Evolutionary conservation across 1,284 basidiomycete species (phyloP).

Genomic region (Pyrrhoderma noxium): DNA sequence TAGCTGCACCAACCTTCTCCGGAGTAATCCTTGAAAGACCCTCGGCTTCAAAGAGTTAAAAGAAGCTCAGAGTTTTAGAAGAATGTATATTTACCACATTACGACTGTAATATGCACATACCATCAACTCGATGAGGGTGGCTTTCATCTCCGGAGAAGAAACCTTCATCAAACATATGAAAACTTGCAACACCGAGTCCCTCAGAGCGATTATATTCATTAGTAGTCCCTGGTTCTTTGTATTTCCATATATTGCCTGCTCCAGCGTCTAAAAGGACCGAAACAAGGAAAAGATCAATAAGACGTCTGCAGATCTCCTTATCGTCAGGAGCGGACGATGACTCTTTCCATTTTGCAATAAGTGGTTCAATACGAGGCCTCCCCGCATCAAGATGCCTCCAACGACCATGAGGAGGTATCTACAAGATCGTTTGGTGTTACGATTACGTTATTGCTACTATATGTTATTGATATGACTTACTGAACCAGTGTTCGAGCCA

Average conservation of each 20-base stretch:
- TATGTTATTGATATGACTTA: slow-evolving; percentile 28
- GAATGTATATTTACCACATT: not conserved
- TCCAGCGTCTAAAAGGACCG: slow-evolving; percentile 90
- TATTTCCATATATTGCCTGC: slow-evolving; percentile 84
- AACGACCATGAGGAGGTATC: slow-evolving; percentile 89
- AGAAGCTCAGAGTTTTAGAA: not conserved
- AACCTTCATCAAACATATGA: slow-evolving; percentile 80
- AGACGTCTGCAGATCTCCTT: slow-evolving; percentile 67
- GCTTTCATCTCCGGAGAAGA: slow-evolving; percentile 65
- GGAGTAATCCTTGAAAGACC: slow-evolving; percentile 64
- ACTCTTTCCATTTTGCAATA: slow-evolving; percentile 47
- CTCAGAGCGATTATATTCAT: slow-evolving; percentile 72
- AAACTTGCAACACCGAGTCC: slow-evolving; percentile 89
- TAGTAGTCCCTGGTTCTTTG: slow-evolving; percentile 51
- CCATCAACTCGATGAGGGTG: slow-evolving; percentile 77
- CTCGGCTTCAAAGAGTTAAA: slow-evolving; percentile 40
- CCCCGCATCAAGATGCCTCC: slow-evolving; percentile 81
- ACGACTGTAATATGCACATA: slow-evolving; percentile 31
- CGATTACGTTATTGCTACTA: too few relatives aligned
- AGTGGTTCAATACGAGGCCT: slow-evolving; percentile 54
- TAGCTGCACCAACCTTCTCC: slow-evolving; percentile 55
- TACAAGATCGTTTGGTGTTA: slow-evolving; percentile 24
- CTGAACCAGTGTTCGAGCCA: slow-evolving; percentile 58
- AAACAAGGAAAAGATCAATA: slow-evolving; percentile 89
- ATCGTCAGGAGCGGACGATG: slow-evolving; percentile 37